A percentile compares a stretch with the other conserved stretches of the same genome.
Conservation (phyloP, 2,329 filamentous ascomycete genomes). For the Thermochaetoides dissita region DNA sequence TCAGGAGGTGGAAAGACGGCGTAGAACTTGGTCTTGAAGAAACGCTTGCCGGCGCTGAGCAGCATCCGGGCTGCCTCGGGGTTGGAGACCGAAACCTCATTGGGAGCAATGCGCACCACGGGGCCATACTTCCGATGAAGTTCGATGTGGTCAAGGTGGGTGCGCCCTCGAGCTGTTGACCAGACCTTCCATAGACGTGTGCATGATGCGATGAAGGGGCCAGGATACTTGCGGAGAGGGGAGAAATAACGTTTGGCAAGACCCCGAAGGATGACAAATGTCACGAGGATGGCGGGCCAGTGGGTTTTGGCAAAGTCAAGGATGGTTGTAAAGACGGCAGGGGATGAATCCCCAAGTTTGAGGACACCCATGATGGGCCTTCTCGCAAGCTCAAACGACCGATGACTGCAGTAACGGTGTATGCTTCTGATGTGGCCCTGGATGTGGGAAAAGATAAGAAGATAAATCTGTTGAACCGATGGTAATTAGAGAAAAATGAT, state of each 20-base stretch:
- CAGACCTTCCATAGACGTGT: constrained; percentile 28
- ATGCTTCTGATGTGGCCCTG: too few species aligned
- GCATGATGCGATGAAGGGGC: constrained; percentile 21
- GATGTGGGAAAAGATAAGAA: too few species aligned
- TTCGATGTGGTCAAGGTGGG: constrained; percentile 28
- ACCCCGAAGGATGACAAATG: constrained; percentile 16
- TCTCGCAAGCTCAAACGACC: too few species aligned
- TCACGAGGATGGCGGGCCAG: constrained; percentile 19
- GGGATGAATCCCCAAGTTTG: constrained; percentile 1
- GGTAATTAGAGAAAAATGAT: too few species aligned
- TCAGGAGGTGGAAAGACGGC: constrained; percentile 40
- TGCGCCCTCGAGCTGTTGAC: constrained; percentile 25
- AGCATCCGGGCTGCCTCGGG: constrained; percentile 31
- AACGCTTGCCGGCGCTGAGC: constrained; percentile 35
- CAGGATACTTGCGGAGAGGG: constrained; percentile 23
- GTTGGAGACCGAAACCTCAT: constrained; percentile 33
- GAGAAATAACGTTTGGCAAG: constrained; percentile 22
- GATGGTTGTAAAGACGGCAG: constrained; percentile 12
- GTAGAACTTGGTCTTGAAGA: constrained; percentile 40
- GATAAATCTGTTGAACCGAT: too few species aligned
- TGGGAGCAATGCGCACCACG: constrained; percentile 34
- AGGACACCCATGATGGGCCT: constrained; percentile 14
- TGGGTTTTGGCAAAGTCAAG: constrained; percentile 15
- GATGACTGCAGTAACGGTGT: too few species aligned
- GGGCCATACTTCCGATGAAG: constrained; percentile 33